phyloP scores from a whole-genome alignment of 257 asterid species.

The Fraxinus cuspidata region DNA sequence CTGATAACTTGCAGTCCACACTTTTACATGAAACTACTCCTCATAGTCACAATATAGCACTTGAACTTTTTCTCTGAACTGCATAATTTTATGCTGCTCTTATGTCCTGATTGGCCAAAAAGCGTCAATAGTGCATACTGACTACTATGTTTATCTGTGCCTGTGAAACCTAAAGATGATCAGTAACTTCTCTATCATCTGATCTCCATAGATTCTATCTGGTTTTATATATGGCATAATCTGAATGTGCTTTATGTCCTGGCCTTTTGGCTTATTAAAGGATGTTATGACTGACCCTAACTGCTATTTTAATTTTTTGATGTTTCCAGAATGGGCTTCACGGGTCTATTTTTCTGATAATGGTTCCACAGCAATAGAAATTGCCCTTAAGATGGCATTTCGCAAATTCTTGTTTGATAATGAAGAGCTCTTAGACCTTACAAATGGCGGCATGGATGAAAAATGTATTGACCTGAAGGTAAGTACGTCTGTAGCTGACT shows the following conservation, averaged over 20 bases:
- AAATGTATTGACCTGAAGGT: constrained; percentile 74
- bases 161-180: background rate
- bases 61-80: constrained; percentile 15
- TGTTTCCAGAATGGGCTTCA: constrained; percentile 87
- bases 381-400: constrained; percentile 97
- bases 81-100: constrained; percentile 7
- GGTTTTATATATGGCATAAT: background rate
- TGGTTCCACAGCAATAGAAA: constrained; percentile 97
- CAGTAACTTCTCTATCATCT: background rate
- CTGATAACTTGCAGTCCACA: background rate
- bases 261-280: constrained; percentile 5
- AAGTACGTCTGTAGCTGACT: constrained; percentile 14
- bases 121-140: background rate
- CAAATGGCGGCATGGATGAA: constrained; percentile 34
- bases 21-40: background rate
- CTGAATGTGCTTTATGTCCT: background rate
- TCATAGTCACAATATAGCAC: constrained; percentile 10
- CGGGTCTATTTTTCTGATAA: constrained; percentile 90
- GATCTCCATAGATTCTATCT: background rate
- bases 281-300: constrained; percentile 11
- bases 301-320: constrained; percentile 18
- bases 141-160: background rate
- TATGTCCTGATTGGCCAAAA: constrained; percentile 6
- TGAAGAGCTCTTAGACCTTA: constrained; percentile 40
- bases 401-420: constrained; percentile 84